Evolutionary conservation across 768 basidiomycete species (phyloP).

Genomic region (Lentinus tigrinus): DNA sequence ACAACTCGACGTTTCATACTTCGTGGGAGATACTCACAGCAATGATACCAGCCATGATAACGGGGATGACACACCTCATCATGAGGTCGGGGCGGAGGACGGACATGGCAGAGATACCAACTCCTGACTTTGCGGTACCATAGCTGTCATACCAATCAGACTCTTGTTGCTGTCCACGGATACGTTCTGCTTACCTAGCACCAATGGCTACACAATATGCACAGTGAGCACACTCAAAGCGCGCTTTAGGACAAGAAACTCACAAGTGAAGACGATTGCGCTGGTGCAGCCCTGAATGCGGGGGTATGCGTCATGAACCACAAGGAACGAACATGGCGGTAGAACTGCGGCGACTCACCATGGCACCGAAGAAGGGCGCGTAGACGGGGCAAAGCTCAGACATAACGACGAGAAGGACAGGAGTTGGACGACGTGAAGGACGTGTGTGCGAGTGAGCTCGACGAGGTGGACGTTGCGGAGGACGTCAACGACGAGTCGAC

Average conservation of each 20-base stretch:
- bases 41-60: constrained; percentile 99
- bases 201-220: constrained; percentile 60
- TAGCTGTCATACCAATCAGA: constrained; percentile 54
- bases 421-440: constrained; percentile 14
- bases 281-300: constrained; percentile 81
- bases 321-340: not conserved
- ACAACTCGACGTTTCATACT: not conserved
- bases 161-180: not conserved
- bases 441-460: constrained; percentile 2
- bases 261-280: constrained; percentile 97
- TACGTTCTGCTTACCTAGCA: constrained; percentile 59
- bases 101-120: constrained; percentile 97
- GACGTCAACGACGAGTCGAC: constrained; percentile 15
- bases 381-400: constrained; percentile 91
- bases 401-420: constrained; percentile 37
- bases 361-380: constrained; percentile 96
- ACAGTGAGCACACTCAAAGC: not conserved
- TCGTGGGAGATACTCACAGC: constrained; percentile 60
- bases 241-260: constrained; percentile 31
- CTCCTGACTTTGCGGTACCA: constrained; percentile 98
- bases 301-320: constrained; percentile 11
- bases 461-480: constrained; percentile 19
- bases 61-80: constrained; percentile 97
- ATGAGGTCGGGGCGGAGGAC: constrained; percentile 94
- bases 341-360: constrained; percentile 53